Base-by-base conservation (phyloP, 495 filamentous ascomycete species). In the Cladorrhinum samala region DNA sequence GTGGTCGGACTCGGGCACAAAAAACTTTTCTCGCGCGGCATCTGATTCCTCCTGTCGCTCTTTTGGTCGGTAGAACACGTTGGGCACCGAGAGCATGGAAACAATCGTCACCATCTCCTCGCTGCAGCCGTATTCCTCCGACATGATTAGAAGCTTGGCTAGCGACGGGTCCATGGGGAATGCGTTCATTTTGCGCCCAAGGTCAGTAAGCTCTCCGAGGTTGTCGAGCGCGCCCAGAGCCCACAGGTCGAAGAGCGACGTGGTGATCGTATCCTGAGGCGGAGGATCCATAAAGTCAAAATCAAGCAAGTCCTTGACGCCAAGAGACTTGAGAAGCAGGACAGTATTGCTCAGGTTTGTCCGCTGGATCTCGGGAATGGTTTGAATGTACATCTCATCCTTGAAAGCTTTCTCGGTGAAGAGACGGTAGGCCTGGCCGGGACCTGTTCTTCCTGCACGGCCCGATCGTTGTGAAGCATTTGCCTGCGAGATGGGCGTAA, bases 211-310 rank as follows among this genome's bases (percentile, higher is more conserved):
- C 51, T 96, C 90, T 24, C 94, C 94, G 6, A 99, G 79, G 63
- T 96, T 95, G 59, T 94, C 87, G 19, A 99, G 69, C 2, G 94
- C 94, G 2, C 94, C 94, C 9, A 99, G 77, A 0, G 94, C 91
- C 94, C 94, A 99, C 11, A 99, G 82, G 62, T 99, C 94, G 75
- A 97, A 99, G 2, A 99, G 79, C 1, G 90, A 95, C 0, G 94
- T 99, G 8, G 89, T 89, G 60, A 99, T 99, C 4, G 91, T 96
- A 56, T 99, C 94, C 69, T 99, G 94, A 0, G 94, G 93, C 6
- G 94, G 94, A 0, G 94, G 93, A 58, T 99, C 94, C 91, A 99
- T 96, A 61, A 99, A 99, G 64, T 97, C 91, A 60, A 99, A 99
- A 60, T 99, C 94, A 2, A 99, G 74, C 16, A 99, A 76, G 59